Evolutionary conservation across 352 stramenopile genomes (phyloP).

Genomic region (Plasmopara muralis): DNA sequence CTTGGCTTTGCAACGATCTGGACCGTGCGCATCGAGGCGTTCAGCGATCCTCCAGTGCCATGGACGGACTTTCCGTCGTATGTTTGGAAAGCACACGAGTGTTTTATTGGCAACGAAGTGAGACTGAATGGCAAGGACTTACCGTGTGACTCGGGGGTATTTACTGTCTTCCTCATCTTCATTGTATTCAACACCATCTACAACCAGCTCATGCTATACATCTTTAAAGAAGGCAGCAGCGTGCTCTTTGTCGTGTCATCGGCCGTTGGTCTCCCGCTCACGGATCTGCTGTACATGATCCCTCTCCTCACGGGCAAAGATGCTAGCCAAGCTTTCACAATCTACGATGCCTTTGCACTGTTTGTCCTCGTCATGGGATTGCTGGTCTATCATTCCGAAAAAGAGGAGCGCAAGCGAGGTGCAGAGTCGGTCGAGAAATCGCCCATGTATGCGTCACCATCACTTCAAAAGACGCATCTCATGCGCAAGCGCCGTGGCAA

Average conservation of each 20-base stretch:
- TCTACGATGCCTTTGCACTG: conserved; percentile 85
- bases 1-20: conserved; percentile 65
- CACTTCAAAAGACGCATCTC: conserved; percentile 74
- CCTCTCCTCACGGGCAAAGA: conserved; percentile 61
- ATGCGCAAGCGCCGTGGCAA: conserved; percentile 78
- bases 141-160: conserved; percentile 56
- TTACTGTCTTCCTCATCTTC: conserved; percentile 75
- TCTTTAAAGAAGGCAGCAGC: conserved; percentile 86
- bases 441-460: conserved; percentile 81
- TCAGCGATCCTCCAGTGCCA: conserved; percentile 69
- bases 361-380: conserved; percentile 82
- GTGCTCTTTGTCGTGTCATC: conserved; percentile 86
- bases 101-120: conserved; percentile 66
- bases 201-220: conserved; percentile 87
- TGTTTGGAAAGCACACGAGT: conserved; percentile 57
- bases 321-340: conserved; percentile 69
- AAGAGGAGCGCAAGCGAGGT: conserved; percentile 63
- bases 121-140: conserved; percentile 55
- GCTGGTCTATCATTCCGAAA: conserved; percentile 85
- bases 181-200: conserved; percentile 85
- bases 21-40: conserved; percentile 74
- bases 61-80: conserved; percentile 70
- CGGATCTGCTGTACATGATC: conserved; percentile 82
- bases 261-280: conserved; percentile 71
- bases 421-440: conserved; percentile 71